Evolutionary conservation across 2,329 filamentous ascomycete species (phyloP).

Genomic region (Pseudogymnoascus sp.): DNA sequence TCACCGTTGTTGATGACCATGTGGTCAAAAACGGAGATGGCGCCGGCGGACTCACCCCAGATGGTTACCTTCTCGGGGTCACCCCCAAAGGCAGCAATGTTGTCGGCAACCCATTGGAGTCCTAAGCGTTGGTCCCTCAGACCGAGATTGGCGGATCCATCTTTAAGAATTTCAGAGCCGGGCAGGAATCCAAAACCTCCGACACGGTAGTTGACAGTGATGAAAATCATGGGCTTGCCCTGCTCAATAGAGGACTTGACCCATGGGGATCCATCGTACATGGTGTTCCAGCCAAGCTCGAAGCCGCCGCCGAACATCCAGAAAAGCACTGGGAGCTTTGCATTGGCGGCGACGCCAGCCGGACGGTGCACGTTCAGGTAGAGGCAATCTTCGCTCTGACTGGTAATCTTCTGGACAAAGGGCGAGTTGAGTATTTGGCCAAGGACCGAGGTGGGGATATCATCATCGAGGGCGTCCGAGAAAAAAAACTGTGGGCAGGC

Average conservation of each 20-base stretch:
- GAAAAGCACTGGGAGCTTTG: slow-evolving; percentile 59
- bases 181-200: slow-evolving; percentile 68
- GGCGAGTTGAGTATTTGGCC: slow-evolving; percentile 47
- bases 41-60: slow-evolving; percentile 62
- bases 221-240: slow-evolving; percentile 63
- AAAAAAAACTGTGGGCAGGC: slow-evolving; percentile 68
- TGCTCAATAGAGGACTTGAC: slow-evolving; percentile 37
- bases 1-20: slow-evolving; percentile 68
- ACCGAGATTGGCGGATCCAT: slow-evolving; percentile 64
- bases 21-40: slow-evolving; percentile 69
- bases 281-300: slow-evolving; percentile 43
- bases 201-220: slow-evolving; percentile 71
- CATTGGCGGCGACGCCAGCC: slow-evolving; percentile 42
- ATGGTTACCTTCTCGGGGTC: slow-evolving; percentile 73
- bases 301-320: slow-evolving; percentile 68
- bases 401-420: slow-evolving; percentile 47
- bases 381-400: slow-evolving; percentile 57
- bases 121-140: slow-evolving; percentile 66
- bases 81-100: slow-evolving; percentile 70
- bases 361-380: slow-evolving; percentile 54
- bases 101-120: slow-evolving; percentile 69
- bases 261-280: slow-evolving; percentile 46
- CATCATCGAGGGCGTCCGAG: slow-evolving; percentile 38
- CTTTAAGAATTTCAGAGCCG: slow-evolving; percentile 58
- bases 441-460: slow-evolving; percentile 33